phyloP scores from a whole-genome alignment of 73 alveolate genomes.

The Paraurostyla sp. region DNA sequence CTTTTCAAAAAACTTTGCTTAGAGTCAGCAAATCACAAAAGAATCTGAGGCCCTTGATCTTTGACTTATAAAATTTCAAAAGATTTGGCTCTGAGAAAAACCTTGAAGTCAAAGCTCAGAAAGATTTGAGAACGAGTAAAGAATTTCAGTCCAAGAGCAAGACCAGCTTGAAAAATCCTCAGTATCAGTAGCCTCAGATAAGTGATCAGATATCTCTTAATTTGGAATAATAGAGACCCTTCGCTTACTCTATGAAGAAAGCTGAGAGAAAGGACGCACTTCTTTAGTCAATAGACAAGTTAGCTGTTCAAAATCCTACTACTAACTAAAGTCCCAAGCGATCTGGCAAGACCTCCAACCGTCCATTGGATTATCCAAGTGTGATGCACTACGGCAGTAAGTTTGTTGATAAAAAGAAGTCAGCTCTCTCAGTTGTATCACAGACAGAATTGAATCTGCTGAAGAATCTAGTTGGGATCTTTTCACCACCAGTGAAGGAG shows the following conservation, averaged over 20 bases:
- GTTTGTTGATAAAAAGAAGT: neutral
- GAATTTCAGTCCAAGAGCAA: neutral
- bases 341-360: no score
- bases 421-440: neutral
- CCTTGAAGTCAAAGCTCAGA: slow-evolving; percentile 17
- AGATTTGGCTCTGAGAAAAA: slow-evolving; percentile 42
- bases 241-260: slow-evolving; percentile 11
- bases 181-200: neutral
- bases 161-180: neutral
- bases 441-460: neutral
- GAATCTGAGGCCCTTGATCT: slow-evolving; percentile 4
- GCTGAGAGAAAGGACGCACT: neutral
- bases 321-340: no score
- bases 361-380: no score
- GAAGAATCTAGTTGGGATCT: neutral
- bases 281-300: neutral
- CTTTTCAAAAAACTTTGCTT: slow-evolving; percentile 8
- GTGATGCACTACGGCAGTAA: no score
- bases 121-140: neutral
- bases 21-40: slow-evolving; percentile 7
- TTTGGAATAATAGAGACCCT: neutral
- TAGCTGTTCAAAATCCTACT: neutral
- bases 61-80: slow-evolving; percentile 14
- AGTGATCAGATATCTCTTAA: neutral
- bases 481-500: neutral